A percentile compares a stretch with the other conserved stretches of the same genome.
phyloP scores from a whole-genome alignment of 169 alveolate species.

The Eimeria praecox region DNA sequence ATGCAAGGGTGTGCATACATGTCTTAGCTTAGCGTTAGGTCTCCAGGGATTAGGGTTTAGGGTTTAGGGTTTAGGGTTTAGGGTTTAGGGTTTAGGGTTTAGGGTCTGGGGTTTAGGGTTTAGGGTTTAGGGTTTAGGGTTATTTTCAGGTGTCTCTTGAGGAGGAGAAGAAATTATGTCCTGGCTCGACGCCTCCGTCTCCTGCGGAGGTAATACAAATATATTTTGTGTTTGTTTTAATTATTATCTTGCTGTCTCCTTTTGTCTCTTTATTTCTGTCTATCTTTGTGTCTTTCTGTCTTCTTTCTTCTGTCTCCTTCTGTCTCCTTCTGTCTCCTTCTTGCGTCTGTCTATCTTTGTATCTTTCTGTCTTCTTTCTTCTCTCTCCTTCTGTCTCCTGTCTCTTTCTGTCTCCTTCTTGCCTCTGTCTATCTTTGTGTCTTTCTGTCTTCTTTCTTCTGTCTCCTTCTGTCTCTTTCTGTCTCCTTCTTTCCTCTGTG shows the following conservation, averaged over 20 bases:
- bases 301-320: background rate
- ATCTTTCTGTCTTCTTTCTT: background rate
- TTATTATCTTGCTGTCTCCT: background rate
- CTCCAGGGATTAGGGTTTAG: conserved; percentile 10
- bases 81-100: conserved; percentile 15
- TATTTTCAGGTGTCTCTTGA: background rate
- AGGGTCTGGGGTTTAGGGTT: conserved; percentile 41
- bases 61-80: conserved; percentile 5
- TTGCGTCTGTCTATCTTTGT: background rate
- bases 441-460: background rate
- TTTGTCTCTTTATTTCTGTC: background rate
- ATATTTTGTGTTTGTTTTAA: background rate
- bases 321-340: background rate
- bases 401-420: background rate
- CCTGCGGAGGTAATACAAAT: background rate
- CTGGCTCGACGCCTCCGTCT: background rate
- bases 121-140: background rate
- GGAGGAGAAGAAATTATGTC: background rate
- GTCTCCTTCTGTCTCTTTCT: background rate
- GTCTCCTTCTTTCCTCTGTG: background rate
- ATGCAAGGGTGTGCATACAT: background rate
- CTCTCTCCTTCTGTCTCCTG: background rate
- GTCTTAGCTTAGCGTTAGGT: background rate
- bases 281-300: background rate
- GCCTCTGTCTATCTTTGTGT: background rate